A percentile compares a stretch with the other conserved stretches of the same genome.
Evolutionary conservation across 208 protist genomes (phyloP).

Genomic region (Paratrypanosoma confusum): DNA sequence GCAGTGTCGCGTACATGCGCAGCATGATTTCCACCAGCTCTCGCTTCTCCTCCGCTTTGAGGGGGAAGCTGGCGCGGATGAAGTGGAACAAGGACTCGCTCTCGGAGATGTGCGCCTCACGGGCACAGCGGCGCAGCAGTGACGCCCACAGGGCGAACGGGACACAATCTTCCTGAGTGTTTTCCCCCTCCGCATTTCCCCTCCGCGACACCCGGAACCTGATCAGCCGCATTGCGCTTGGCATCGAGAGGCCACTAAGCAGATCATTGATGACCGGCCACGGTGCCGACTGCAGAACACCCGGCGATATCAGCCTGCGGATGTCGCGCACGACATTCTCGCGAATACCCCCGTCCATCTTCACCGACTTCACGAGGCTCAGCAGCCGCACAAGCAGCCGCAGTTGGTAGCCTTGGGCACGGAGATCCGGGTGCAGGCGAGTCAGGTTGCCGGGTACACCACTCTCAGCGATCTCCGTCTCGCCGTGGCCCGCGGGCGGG

Average conservation of each 20-base stretch:
- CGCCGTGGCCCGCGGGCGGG: slow-evolving; percentile 2
- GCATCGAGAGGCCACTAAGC: slow-evolving; percentile 52
- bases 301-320: slow-evolving; percentile 32
- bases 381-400: slow-evolving; percentile 69
- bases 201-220: slow-evolving; percentile 16
- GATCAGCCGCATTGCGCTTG: slow-evolving; percentile 71
- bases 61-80: slow-evolving; percentile 41
- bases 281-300: slow-evolving; percentile 29
- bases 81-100: slow-evolving; percentile 69
- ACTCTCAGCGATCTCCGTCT: slow-evolving; percentile 6
- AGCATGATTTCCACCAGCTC: slow-evolving; percentile 84
- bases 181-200: background rate
- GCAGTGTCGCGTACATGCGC: slow-evolving; percentile 74
- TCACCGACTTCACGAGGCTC: slow-evolving; percentile 45
- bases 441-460: slow-evolving; percentile 25
- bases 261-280: slow-evolving; percentile 78
- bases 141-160: slow-evolving; percentile 76
- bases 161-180: slow-evolving; percentile 19
- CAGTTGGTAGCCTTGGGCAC: slow-evolving; percentile 45
- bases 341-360: slow-evolving; percentile 63
- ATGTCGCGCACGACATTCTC: slow-evolving; percentile 59
- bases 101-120: slow-evolving; percentile 62
- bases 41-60: slow-evolving; percentile 34
- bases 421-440: background rate
- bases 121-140: slow-evolving; percentile 62